These are phyloP conservation scores for Chloris gayana DNA, from an alignment of 176 grass and related monocot genomes.

Conservation along the genomic window DNA sequence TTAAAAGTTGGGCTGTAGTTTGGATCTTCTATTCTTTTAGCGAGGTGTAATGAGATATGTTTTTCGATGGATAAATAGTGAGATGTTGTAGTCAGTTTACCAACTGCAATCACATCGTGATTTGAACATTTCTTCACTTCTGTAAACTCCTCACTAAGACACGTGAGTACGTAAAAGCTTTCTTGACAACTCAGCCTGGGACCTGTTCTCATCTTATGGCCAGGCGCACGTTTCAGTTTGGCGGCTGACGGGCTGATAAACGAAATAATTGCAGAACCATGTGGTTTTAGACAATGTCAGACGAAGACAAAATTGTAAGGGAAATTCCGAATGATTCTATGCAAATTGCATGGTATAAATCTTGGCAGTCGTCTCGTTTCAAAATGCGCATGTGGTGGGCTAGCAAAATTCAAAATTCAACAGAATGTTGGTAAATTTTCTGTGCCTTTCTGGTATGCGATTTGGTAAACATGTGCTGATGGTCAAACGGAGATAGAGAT, in stretches of 20 bases:
- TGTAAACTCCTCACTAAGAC: background rate
- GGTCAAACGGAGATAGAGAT: background rate
- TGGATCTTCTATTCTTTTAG: no score
- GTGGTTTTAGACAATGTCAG: conserved; percentile 18
- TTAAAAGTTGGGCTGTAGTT: no score
- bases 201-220: conserved; percentile 10
- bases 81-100: background rate
- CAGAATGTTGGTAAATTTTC: background rate
- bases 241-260: background rate
- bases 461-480: background rate
- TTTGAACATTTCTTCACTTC: conserved; percentile 28
- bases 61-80: background rate
- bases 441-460: background rate
- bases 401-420: background rate
- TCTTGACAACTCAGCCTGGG: conserved; percentile 26
- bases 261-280: background rate
- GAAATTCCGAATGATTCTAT: background rate
- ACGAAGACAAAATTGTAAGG: background rate
- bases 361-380: background rate
- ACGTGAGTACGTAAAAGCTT: conserved; percentile 20
- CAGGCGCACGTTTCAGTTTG: background rate
- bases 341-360: background rate
- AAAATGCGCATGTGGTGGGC: background rate
- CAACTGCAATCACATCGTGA: background rate
- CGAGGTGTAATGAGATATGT: no score